Base-by-base conservation (phyloP, 192 early-diverging fungal genomes). In the Podila minutissima region DNA sequence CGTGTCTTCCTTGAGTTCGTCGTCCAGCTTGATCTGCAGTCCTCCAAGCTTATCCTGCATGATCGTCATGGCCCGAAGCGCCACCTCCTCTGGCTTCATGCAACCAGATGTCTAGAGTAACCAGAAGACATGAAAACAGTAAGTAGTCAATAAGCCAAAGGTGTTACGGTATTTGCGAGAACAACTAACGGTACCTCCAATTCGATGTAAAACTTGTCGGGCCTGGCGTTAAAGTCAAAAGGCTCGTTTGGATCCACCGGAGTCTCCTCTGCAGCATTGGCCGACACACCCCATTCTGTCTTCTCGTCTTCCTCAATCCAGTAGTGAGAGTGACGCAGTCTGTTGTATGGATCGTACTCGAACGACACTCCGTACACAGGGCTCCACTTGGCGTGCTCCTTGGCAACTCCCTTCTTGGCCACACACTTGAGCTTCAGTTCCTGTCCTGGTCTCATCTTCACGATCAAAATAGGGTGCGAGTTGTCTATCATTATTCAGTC, bases 341-440 rank as follows among this genome's bases (percentile, higher is more conserved):
- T 93, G 86, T 99, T 99, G 84, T 97, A 92, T 58, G 97, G 97
- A 71, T 99, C 97, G 67, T 99, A 99, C 66, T 99, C 97, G 78
- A 99, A 98, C 6, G 91, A 89, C 15, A 98, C 89, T 10, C 93
- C 96, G 66, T 91, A 87, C 61, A 93, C 93, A 41, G 97, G 97
- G 59, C 91, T 92, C 97, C 97, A 99, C 74, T 99, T 99, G 29
- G 97, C 95, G 76, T 98, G 97, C 71, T 98, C 97, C 83, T 99
- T 99, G 32, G 94, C 95, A 28, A 95, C 96, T 15, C 97, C 97
- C 88, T 98, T 99, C 72, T 97, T 97, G 12, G 97, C 97, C 48
- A 97, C 91, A 67, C 96, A 97, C 61, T 93, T 91, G 38, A 99
- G 74, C 48, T 93, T 93, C 55, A 99, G 66, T 76, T 97, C 94